Percentiles rank a stretch among this genome's conserved stretches.
Evolutionary conservation across 768 basidiomycete species (phyloP).

Genomic region (Basidioascus undulatus): DNA sequence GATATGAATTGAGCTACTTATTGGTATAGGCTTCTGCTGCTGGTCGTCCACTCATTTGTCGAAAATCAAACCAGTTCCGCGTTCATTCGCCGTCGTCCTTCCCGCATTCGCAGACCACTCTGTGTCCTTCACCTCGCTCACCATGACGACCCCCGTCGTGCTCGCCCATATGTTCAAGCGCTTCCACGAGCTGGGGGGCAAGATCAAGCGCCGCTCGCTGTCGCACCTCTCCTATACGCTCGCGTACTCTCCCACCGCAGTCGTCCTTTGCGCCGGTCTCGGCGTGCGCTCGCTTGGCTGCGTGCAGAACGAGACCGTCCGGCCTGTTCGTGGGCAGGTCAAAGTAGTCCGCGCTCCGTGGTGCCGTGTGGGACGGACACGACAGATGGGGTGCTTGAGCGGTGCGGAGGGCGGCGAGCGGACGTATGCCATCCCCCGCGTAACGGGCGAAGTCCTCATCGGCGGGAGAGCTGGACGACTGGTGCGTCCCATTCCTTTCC

Average conservation of each 20-base stretch:
- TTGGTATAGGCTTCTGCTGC: no score
- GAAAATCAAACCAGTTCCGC: slow-evolving; percentile 2
- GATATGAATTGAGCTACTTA: slow-evolving; percentile 13
- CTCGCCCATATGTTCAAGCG: slow-evolving; percentile 12
- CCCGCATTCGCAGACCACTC: slow-evolving; percentile 11
- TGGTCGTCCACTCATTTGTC: background rate
- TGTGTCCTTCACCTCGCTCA: slow-evolving; percentile 18
- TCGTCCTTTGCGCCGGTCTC: slow-evolving; percentile 17
- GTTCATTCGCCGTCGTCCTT: slow-evolving; percentile 4
- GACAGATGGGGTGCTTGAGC: slow-evolving; percentile 14
- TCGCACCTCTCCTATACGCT: slow-evolving; percentile 9
- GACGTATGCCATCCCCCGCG: slow-evolving; percentile 19
- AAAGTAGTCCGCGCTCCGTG: slow-evolving; percentile 15
- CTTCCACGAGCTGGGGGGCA: slow-evolving; percentile 11
- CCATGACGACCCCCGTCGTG: slow-evolving; percentile 17
- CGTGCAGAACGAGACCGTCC: slow-evolving; percentile 14
- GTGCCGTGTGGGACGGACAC: slow-evolving; percentile 16
- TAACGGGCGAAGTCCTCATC: slow-evolving; percentile 17
- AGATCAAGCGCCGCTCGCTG: slow-evolving; percentile 11
- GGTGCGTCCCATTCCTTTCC: slow-evolving; percentile 7
- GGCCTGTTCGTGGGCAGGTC: slow-evolving; percentile 18
- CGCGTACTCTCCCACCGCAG: slow-evolving; percentile 1
- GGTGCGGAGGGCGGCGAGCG: slow-evolving; percentile 16
- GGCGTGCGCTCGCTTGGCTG: slow-evolving; percentile 15
- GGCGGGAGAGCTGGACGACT: slow-evolving; percentile 19